Base-by-base conservation (phyloP, 768 basidiomycete species). In the Cantharellus cinnabarinus region DNA sequence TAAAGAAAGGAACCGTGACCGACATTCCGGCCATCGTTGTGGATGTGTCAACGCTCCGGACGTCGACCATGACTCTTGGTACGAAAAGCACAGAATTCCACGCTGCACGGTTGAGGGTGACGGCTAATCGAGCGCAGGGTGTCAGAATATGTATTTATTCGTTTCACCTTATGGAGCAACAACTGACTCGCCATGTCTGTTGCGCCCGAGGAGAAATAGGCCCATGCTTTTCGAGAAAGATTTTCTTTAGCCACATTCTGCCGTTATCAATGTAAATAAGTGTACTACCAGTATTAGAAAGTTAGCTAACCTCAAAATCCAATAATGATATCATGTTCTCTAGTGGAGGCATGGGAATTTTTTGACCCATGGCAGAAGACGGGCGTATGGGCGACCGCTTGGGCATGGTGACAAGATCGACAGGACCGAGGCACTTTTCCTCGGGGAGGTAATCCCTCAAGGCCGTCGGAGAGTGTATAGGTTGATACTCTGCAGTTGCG, bases 391-490 rank as follows among this genome's bases (percentile, higher is more conserved):
- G 10, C 56, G 10, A 15, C 14, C 14, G 5, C 38, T 40, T 5
- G 14, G 10, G 5, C 7, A 57, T 35, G 40, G 66, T 66, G 1
- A 56, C 56, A n/a, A 65, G 63, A 42, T 79, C 76, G 38, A 94
- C 71, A 2, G 73, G 66, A 1, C 89, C 89, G 5, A 91, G 73
- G 67, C 85, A 82, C 66, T 83, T 86, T 37, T 82, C 79, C 14
- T 72, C 70, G 5, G 81, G 76, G 20, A 89, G 74, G 67, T 83
- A 77, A 69, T 79, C 80, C 56, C 82, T 77, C 54, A 94, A 77
- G 20, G 86, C 81, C 63, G 85, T 83, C 35, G 83, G 79, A 2
- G 91, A 82, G 69, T 97, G 93, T 50, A 95, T 87, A 3, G 85
- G 84, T 62, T 83, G 77, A 66, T 82, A 87, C 3, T 73, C 82